Base-by-base conservation (phyloP, 2,329 filamentous ascomycete genomes). In the Hymenoscyphus linearis region DNA sequence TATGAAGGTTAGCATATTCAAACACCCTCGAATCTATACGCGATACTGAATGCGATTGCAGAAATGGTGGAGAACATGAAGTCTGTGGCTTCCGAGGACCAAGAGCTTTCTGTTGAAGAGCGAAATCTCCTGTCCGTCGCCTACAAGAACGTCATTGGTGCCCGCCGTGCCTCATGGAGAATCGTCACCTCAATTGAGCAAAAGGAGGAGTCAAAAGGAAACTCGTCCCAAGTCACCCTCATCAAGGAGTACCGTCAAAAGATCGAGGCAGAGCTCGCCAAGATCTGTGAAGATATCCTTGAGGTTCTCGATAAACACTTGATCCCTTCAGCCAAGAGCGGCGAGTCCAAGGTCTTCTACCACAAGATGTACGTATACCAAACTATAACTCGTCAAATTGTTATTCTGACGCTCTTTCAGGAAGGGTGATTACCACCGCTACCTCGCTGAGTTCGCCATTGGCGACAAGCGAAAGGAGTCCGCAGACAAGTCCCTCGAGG, bases 21-120 rank as follows among this genome's bases (percentile, higher is more conserved):
- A 34, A 55, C 3, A 25, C 52, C 35, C 37, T 60, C 34, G 37
- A 37, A 27, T 44, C 63, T 25, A 3, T 36, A 58, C 53, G 57
- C 56, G 27, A 60, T 65, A 62, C 66, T 68, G 57, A 66, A 62
- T 37, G n/a, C 31, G 18, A 54, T 55, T 68, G 62, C 79, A 97
- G 93, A 97, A 82, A 97, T 98, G 93, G 93, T 98, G 71, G 92
- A 96, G 85, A 96, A 97, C 87, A 98, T 98, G 93, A 98, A 97
- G 88, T 87, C 90, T 71, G 93, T 97, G 74, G 93, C 93, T 74
- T 93, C 90, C 70, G 91, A 93, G 76, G 86, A 90, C 76, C 86
- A 81, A 73, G 89, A 92, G 74, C 84, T 92, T 72, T 89, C 87
- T 68, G 92, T 97, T 70, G 93, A 97, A 81, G 93, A 97, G 86